A percentile compares a stretch with the other conserved stretches of the same genome.
Evolutionary conservation across 805 yeast species (phyloP).

Genomic region (Candida multigemmis): DNA sequence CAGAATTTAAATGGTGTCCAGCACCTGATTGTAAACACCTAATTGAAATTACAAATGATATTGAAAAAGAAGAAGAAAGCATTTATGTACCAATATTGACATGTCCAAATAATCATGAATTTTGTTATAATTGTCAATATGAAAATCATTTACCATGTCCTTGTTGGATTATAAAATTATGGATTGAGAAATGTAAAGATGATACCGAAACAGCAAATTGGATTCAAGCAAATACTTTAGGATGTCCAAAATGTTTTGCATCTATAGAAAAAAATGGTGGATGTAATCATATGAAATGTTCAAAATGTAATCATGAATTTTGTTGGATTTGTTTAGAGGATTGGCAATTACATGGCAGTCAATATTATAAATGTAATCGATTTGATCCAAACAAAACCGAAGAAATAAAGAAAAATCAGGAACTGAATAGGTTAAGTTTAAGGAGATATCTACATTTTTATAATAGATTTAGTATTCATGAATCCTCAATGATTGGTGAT

Average conservation of each 20-base stretch:
- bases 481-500: constrained; percentile 68
- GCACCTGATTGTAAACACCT: constrained; percentile 67
- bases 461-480: constrained; percentile 67
- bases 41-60: constrained; percentile 23
- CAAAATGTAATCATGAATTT: constrained; percentile 67
- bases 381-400: constrained; percentile 27
- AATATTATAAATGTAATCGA: constrained; percentile 59
- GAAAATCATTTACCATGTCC: constrained; percentile 84
- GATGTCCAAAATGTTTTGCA: constrained; percentile 75
- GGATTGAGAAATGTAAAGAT: constrained; percentile 76
- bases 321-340: constrained; percentile 87
- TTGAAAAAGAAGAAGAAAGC: too few species aligned
- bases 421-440: constrained; percentile 38
- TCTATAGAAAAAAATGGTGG: constrained; percentile 92
- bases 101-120: constrained; percentile 59
- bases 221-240: constrained; percentile 77
- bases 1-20: constrained; percentile 70
- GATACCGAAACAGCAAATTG: constrained; percentile 86
- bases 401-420: constrained; percentile 32
- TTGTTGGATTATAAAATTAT: constrained; percentile 54
- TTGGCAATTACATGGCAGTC: constrained; percentile 65
- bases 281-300: constrained; percentile 92
- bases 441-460: constrained; percentile 68
- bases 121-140: constrained; percentile 68
- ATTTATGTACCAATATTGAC: constrained; percentile 61